Conservation (phyloP, 768 basidiomycete genomes). For the Tricholoma hemisulphureum region DNA sequence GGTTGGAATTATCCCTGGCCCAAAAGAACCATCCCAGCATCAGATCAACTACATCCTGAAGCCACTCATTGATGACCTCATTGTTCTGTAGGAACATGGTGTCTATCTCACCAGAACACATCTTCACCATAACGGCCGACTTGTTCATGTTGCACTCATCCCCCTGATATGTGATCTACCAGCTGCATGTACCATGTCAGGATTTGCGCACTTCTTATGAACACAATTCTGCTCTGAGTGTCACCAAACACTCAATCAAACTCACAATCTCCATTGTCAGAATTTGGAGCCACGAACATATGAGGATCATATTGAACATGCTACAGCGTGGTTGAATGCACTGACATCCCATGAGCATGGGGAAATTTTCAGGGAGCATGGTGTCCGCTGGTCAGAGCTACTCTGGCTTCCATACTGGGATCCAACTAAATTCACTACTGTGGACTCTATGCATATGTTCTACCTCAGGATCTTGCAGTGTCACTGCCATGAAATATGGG, state of each 20-base stretch:
- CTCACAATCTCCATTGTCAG: constrained; percentile 18
- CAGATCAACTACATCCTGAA: constrained; percentile 37
- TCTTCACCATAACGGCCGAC: constrained; percentile 20
- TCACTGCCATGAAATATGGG: constrained; percentile 19
- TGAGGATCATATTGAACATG: not conserved
- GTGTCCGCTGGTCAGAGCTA: constrained; percentile 31
- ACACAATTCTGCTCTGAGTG: constrained; percentile 24
- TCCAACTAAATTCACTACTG: constrained; percentile 15
- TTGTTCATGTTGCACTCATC: constrained; percentile 27
- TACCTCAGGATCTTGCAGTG: constrained; percentile 14
- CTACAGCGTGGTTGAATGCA: constrained; percentile 20
- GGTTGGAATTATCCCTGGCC: constrained; percentile 40
- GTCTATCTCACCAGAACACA: constrained; percentile 25
- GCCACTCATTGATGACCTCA: constrained; percentile 36
- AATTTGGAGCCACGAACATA: constrained; percentile 3
- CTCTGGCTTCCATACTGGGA: constrained; percentile 31
- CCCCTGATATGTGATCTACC: constrained; percentile 37
- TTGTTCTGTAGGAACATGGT: constrained; percentile 32
- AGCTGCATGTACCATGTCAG: constrained; percentile 30
- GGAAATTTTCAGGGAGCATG: constrained; percentile 16
- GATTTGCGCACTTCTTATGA: constrained; percentile 15
- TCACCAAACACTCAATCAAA: constrained; percentile 19
- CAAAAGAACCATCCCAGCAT: constrained; percentile 30
- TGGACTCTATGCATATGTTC: constrained; percentile 29
- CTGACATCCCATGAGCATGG: constrained; percentile 10